These are phyloP conservation scores for Boletellus deceptivus DNA, from an alignment of 1,284 basidiomycete genomes.

Conservation along the genomic window DNA sequence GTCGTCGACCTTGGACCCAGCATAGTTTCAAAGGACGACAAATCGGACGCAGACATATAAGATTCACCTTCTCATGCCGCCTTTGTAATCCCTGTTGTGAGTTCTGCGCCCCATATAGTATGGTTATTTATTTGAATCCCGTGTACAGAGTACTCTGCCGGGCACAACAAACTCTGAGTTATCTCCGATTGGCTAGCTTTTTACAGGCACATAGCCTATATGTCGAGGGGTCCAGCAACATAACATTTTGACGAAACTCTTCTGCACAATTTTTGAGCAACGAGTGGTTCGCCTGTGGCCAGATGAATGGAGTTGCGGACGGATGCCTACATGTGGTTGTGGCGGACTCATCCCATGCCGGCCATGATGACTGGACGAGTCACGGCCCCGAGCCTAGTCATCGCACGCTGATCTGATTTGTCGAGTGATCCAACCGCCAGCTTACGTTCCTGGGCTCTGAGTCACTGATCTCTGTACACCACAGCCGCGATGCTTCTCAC, in stretches of 20 bases:
- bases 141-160: background rate
- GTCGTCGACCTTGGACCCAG: constrained; percentile 76
- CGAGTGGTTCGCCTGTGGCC: too few species aligned
- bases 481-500: too few species aligned
- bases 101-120: background rate
- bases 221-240: too few species aligned
- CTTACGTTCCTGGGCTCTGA: too few species aligned
- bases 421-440: background rate
- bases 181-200: too few species aligned
- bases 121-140: constrained; percentile 3
- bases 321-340: too few species aligned
- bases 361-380: background rate
- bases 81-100: constrained; percentile 1
- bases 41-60: constrained; percentile 31
- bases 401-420: constrained; percentile 3
- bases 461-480: too few species aligned
- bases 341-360: too few species aligned
- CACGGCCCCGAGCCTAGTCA: background rate
- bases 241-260: too few species aligned
- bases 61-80: background rate
- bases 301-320: too few species aligned
- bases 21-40: constrained; percentile 57
- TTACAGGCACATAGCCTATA: too few species aligned
- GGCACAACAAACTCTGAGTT: background rate
- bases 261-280: too few species aligned